Evolutionary conservation across 1,139 yeast genomes (phyloP), one percentile per base, ranked within the genome.

Genomic region (Nakaseomyces delphensis): DNA sequence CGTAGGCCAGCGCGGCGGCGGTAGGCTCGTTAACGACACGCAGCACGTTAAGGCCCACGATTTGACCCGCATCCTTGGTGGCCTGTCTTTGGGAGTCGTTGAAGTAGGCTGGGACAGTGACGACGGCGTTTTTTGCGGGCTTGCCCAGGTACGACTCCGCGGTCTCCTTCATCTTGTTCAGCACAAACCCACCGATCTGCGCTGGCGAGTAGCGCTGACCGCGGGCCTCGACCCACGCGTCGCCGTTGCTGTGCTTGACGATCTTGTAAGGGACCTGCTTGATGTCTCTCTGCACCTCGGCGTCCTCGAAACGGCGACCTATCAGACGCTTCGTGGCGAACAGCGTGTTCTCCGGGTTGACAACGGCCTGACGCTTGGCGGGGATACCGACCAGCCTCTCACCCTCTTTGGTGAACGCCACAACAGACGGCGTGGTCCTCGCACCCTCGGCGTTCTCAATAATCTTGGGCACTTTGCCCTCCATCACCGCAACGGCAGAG

Each of bases 21-120:
- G 98, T 89, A 63, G 97, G 97, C 74, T 89, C 98, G 74, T 89
- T 91, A 55, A 89, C 96, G 56, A 89, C 96, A 75, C 97, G 84
- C 66, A 91, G 74, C 53, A 91, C 96, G 71, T 87, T 87, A 62
- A 89, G 74, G 49, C 97, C 97, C 53, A 87, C 95, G 70, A 89
- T 87, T 68, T 87, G 91, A 74, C 97, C 97, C 47, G 97, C 96
- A 67, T 86, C 95, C 74, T 89, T 89, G 65, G 96, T 89, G 52
- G 97, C 96, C 72, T 89, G 96, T 74, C 96, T 83, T 73, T 89
- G 97, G 51, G 96, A 86, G 68, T 89, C 96, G 71, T 89, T 89
- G 77, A 89, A 89, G 73, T 89, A 89, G 49, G 96, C 97, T 51
- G 97, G 97, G 54, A 93, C 95, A 38, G 97, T 89, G 54, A 89